Evolutionary conservation across 768 basidiomycete genomes (phyloP).

Genomic region (Kwoniella botswanensis): DNA sequence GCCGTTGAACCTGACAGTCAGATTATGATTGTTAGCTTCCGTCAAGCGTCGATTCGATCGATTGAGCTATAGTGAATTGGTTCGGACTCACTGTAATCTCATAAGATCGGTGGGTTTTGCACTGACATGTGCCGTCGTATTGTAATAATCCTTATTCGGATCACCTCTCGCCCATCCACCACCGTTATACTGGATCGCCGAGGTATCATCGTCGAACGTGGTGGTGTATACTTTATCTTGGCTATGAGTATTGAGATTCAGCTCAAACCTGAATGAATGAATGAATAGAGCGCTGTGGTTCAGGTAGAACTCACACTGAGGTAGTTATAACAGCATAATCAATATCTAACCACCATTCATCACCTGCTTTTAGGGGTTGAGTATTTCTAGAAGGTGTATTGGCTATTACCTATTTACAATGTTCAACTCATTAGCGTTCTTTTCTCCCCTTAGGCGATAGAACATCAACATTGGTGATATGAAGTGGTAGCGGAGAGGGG

Average conservation of each 20-base stretch:
- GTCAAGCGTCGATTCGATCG: background rate
- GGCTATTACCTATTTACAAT: background rate
- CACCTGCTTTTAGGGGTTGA: constrained; percentile 15
- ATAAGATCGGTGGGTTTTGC: constrained; percentile 18
- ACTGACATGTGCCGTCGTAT: constrained; percentile 28
- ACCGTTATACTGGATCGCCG: constrained; percentile 25
- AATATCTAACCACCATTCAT: constrained; percentile 39
- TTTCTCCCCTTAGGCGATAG: no score
- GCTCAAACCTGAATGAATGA: background rate
- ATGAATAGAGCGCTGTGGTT: background rate
- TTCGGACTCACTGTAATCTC: constrained; percentile 4
- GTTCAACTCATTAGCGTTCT: background rate
- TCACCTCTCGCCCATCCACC: constrained; percentile 7
- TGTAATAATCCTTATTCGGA: constrained; percentile 24
- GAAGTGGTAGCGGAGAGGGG: background rate
- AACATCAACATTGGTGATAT: no score
- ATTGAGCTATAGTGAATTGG: background rate
- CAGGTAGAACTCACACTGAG: constrained; percentile 17
- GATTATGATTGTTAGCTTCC: background rate
- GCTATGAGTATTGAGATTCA: background rate
- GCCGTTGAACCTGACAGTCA: constrained; percentile 33
- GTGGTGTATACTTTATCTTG: constrained; percentile 20
- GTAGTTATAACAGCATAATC: constrained; percentile 39
- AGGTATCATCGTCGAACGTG: constrained; percentile 34
- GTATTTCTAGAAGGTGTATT: constrained; percentile 22